Evolutionary conservation across 1,284 basidiomycete genomes (phyloP).

Genomic region (Ustanciosporium gigantosporum): DNA sequence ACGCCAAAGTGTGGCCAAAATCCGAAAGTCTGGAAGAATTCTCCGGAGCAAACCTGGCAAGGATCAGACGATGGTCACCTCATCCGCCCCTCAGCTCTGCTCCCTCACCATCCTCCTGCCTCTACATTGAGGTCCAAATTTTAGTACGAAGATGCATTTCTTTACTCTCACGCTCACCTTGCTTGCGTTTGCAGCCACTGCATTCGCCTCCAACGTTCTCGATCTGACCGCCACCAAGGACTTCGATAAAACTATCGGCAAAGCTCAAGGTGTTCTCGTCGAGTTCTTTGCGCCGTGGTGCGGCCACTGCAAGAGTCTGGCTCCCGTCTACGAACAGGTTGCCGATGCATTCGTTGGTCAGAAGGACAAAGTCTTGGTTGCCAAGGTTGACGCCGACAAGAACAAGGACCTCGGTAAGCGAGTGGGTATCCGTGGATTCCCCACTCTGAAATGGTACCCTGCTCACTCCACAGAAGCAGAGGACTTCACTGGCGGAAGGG

Average conservation of each 20-base stretch:
- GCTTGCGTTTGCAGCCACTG: slow-evolving; percentile 24
- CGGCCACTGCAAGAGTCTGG: slow-evolving; percentile 71
- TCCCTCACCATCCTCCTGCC: too few relatives aligned
- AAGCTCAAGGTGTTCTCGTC: slow-evolving; percentile 47
- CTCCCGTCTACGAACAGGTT: slow-evolving; percentile 83
- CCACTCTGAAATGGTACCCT: slow-evolving; percentile 90
- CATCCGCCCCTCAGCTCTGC: too few relatives aligned
- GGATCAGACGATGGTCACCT: too few relatives aligned
- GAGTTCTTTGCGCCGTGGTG: slow-evolving; percentile 60
- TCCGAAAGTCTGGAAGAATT: too few relatives aligned
- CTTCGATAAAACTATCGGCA: slow-evolving; percentile 50
- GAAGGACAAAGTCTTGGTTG: slow-evolving; percentile 78
- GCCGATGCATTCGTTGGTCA: slow-evolving; percentile 77
- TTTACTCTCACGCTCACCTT: slow-evolving; percentile 15
- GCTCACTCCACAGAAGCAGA: slow-evolving; percentile 66
- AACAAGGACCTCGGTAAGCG: slow-evolving; percentile 70
- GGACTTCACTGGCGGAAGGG: slow-evolving; percentile 77
- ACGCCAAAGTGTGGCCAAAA: too few relatives aligned
- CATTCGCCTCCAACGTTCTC: slow-evolving; percentile 46
- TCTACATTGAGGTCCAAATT: too few relatives aligned
- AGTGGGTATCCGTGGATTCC: slow-evolving; percentile 81
- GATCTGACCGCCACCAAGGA: slow-evolving; percentile 53
- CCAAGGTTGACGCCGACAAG: slow-evolving; percentile 91
- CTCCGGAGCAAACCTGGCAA: too few relatives aligned
- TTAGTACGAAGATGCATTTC: too few relatives aligned